phyloP scores from a whole-genome alignment of 805 yeast species.

The Ogataea ganodermae region DNA sequence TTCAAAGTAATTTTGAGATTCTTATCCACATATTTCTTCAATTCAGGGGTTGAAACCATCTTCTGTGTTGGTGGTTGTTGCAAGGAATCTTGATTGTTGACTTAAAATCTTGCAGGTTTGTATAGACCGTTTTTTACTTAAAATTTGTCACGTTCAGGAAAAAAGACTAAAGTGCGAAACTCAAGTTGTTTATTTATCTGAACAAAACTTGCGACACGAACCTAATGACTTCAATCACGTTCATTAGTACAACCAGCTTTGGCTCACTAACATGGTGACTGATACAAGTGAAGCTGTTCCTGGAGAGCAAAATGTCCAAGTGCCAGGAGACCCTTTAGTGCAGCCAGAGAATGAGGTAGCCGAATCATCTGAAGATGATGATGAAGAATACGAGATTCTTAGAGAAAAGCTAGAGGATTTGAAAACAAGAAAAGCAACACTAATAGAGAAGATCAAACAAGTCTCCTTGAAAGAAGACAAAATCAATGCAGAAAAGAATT shows the following conservation, averaged over 20 bases:
- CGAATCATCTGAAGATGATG: slow-evolving; percentile 13
- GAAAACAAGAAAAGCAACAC: slow-evolving; percentile 7
- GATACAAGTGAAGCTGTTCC: neutral
- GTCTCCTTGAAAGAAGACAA: slow-evolving; percentile 2
- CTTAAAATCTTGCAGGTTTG: neutral
- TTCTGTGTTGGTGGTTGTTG: neutral
- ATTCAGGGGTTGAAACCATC: slow-evolving; percentile 40
- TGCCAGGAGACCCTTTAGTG: neutral
- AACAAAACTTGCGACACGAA: slow-evolving; percentile 3
- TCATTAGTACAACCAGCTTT: too few relatives aligned
- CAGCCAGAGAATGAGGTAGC: slow-evolving; percentile 2
- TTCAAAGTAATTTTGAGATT: slow-evolving; percentile 72
- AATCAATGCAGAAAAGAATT: slow-evolving; percentile 5
- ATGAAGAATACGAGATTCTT: slow-evolving; percentile 17
- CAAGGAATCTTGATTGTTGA: neutral
- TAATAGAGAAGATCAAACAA: slow-evolving; percentile 6
- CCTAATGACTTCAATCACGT: neutral
- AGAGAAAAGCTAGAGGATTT: slow-evolving; percentile 8
- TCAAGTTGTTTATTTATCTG: neutral
- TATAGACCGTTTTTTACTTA: neutral
- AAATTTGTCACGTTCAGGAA: slow-evolving; percentile 1
- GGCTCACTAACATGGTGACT: neutral
- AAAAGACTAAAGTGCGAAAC: slow-evolving; percentile 3
- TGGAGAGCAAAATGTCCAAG: neutral
- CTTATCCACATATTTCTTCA: slow-evolving; percentile 72